Base-by-base conservation (phyloP, 441 rosid genomes). In the Gossypium gossypioides region DNA sequence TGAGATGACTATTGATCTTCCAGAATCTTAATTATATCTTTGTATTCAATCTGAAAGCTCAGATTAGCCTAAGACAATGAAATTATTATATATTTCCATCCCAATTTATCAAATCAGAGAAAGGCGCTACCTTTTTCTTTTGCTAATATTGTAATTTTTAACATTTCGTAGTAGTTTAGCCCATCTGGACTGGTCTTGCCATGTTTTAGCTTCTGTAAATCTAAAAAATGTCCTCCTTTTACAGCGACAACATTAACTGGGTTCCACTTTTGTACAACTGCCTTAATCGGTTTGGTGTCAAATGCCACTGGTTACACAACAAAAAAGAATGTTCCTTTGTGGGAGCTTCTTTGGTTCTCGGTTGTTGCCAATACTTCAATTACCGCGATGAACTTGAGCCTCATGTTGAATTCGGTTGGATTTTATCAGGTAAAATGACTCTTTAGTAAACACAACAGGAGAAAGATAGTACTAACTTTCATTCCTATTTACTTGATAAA, bases 321-420 rank as follows among this genome's bases (percentile, higher is more conserved):
- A 2, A 87, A 94, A 0, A 94, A 86, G 86, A 86, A 86, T 69
- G 91, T 94, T 40, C 99, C 97, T 22, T 40, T 90, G 68, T 90
- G 97, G 97, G 99, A 94, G 92, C 97, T 94, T 72, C 81, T 94
- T 52, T 92, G 97, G 97, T 94, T 94, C 77, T 89, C 97, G 1
- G 44, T 92, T 9, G 88, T 92, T 44, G 99, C 97, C 56, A 94
- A 94, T 63, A 72, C 75, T 55, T 94, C 99, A n/a, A 94, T 94
- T 66, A 82, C 93, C 0, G 96, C 91, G 74, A 94, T 94, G 99
- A 94, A 94, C 83, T 76, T 94, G 25, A 94, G 99, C 65, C 97
- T 94, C 74, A 90, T 94, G 99, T 84, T 92, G 71, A 94, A 94
- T 83, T 94, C 97, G 15, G 97, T 94, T 54, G 99, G 96, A 2